Base-by-base conservation (phyloP, 2,329 filamentous ascomycete species). In the Colletotrichum coccodes region DNA sequence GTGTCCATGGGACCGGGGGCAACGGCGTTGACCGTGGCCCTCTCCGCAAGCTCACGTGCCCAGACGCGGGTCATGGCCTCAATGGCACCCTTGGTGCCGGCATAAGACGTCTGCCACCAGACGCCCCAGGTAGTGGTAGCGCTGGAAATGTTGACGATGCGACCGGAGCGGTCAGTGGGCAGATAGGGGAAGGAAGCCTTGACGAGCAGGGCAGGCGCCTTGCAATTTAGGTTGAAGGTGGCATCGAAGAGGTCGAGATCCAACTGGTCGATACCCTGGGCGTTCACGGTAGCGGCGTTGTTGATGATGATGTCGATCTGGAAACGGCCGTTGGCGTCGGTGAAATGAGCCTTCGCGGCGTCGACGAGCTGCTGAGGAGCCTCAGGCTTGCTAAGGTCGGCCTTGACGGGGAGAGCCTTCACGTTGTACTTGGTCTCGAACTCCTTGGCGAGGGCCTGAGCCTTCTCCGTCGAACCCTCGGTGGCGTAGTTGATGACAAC, bases 301-400 rank as follows among this genome's bases (percentile, higher is more conserved):
- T 97, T 97, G 83, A 97, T 84, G 61, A 97, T 83, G 70, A 97
- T 93, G 80, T 97, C 93, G 75, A 97, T 86, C 75, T 91, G 89
- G 77, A 94, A 88, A 7, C 60, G 71, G 56, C 74, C 66, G 72
- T 70, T 81, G 26, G 86, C 83, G 65, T 85, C 77, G 7, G 85
- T 69, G 79, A 92, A 90, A 75, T 89, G 83, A 71, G 88, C 84
- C 73, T 87, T 85, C 4, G 89, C 85, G 0, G 86, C 85, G 21
- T 83, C 80, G 71, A 94, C 79, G 53, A 94, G 84, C 52, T 86
- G 81, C 6, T 85, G 82, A 3, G 90, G 89, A 1, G 90, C 90
- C 4, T 84, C 84, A 36, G 89, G 84, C 2, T 86, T 85, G 71
- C 88, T 86, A 74, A 95, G 87, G 79, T 94, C 92, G 23, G 92